Conservation (phyloP, 495 filamentous ascomycete species). For the Chaetomium fimeti region DNA sequence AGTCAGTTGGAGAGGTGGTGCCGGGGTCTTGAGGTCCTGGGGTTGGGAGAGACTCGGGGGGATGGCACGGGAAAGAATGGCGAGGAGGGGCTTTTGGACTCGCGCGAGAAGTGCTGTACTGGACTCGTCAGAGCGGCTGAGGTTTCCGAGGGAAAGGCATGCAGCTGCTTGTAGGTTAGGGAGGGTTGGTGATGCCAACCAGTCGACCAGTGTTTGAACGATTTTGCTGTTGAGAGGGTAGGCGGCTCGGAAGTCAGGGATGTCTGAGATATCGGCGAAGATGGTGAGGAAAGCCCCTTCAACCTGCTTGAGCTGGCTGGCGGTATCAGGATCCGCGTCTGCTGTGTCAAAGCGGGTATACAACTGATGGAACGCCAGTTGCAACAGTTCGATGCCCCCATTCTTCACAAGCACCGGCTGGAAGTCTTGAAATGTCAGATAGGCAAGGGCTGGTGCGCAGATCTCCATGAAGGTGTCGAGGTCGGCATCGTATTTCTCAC, state of each 20-base stretch:
- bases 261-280: conserved; percentile 63
- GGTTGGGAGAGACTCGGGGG: conserved; percentile 14
- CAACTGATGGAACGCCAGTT: conserved; percentile 36
- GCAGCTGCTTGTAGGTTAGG: conserved; percentile 65
- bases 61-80: conserved; percentile 46
- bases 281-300: conserved; percentile 56
- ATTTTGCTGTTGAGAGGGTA: conserved; percentile 44
- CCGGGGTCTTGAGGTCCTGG: conserved; percentile 19
- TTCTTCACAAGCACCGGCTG: conserved; percentile 46
- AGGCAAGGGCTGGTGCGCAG: conserved; percentile 40
- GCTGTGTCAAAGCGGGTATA: conserved; percentile 31
- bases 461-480: conserved; percentile 41
- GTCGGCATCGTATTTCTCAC: conserved; percentile 25
- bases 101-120: conserved; percentile 58
- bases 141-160: conserved; percentile 73
- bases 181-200: conserved; percentile 37
- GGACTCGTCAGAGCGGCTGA: conserved; percentile 67
- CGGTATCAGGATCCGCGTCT: conserved; percentile 46
- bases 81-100: conserved; percentile 57
- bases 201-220: conserved; percentile 48
- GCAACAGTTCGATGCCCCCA: conserved; percentile 33
- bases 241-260: conserved; percentile 50
- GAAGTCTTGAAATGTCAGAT: conserved; percentile 44
- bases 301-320: conserved; percentile 53
- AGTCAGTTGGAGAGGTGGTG: conserved; percentile 50